phyloP scores from a whole-genome alignment of 164 flowering plant genomes.

The Brasenia schreberi region DNA sequence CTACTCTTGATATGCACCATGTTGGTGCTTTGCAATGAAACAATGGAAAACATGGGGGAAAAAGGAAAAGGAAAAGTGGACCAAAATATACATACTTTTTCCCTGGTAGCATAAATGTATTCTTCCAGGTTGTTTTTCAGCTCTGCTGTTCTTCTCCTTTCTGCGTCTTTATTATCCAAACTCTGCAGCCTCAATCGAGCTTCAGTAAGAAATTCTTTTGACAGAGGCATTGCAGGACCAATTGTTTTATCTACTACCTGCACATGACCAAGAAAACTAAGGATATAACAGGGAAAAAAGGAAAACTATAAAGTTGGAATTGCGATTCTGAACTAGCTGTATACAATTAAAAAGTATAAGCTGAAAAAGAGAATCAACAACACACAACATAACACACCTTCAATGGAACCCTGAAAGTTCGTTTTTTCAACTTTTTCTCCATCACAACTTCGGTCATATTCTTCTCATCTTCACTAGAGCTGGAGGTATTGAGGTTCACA shows the following conservation, averaged over 20 bases:
- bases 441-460: constrained; percentile 25
- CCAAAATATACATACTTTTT: constrained; percentile 40
- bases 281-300: neutral
- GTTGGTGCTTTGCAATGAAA: too few species aligned
- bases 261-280: constrained; percentile 2
- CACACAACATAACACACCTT: constrained; percentile 36
- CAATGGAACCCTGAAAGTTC: constrained; percentile 77
- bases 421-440: constrained; percentile 84
- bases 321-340: neutral
- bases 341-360: too few species aligned
- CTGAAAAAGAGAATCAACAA: too few species aligned
- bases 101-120: constrained; percentile 85
- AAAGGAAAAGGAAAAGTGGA: neutral
- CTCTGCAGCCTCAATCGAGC: constrained; percentile 59
- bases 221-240: constrained; percentile 64
- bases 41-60: too few species aligned
- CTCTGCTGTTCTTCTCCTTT: constrained; percentile 90
- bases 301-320: neutral
- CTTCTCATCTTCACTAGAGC: constrained; percentile 29
- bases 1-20: too few species aligned
- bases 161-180: constrained; percentile 76
- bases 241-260: constrained; percentile 68
- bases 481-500: constrained; percentile 17
- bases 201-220: constrained; percentile 57
- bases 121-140: constrained; percentile 86